phyloP scores from a whole-genome alignment of 306 rosid genomes.

The Sesbania bispinosa region DNA sequence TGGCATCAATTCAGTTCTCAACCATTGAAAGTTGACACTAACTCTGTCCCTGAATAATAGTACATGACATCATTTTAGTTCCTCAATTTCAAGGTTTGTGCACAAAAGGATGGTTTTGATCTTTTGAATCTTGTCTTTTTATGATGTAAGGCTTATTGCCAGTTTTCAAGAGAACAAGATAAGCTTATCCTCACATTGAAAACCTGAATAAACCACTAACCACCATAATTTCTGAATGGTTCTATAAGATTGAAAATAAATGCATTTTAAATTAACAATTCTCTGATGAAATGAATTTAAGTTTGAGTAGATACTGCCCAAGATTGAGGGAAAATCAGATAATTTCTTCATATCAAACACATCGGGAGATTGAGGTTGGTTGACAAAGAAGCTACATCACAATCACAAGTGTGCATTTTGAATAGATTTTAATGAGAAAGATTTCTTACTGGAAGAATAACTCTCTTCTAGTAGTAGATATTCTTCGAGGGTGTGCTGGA shows the following conservation, averaged over 20 bases:
- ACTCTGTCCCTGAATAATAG: no score
- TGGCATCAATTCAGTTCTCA: no score
- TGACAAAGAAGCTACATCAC: constrained; percentile 13
- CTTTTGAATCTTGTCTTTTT: neutral
- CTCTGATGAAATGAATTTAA: constrained; percentile 7
- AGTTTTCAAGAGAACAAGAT: neutral
- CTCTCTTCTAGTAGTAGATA: constrained; percentile 37
- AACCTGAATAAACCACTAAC: neutral
- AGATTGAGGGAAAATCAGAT: constrained; percentile 17
- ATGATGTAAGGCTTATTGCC: neutral
- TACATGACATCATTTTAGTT: no score
- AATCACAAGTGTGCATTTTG: neutral
- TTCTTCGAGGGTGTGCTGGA: constrained; percentile 32
- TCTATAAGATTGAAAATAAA: neutral
- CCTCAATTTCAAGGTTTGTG: no score
- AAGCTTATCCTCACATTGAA: neutral
- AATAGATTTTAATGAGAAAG: constrained; percentile 19
- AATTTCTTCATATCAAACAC: neutral
- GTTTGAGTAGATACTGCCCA: neutral
- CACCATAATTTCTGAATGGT: neutral
- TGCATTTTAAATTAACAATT: neutral
- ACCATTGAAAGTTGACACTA: no score
- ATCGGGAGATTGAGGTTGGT: constrained; percentile 6
- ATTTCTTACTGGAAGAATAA: constrained; percentile 62
- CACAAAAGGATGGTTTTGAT: no score